phyloP scores from a whole-genome alignment of 768 basidiomycete genomes.

The Pleurotus ostreatus region DNA sequence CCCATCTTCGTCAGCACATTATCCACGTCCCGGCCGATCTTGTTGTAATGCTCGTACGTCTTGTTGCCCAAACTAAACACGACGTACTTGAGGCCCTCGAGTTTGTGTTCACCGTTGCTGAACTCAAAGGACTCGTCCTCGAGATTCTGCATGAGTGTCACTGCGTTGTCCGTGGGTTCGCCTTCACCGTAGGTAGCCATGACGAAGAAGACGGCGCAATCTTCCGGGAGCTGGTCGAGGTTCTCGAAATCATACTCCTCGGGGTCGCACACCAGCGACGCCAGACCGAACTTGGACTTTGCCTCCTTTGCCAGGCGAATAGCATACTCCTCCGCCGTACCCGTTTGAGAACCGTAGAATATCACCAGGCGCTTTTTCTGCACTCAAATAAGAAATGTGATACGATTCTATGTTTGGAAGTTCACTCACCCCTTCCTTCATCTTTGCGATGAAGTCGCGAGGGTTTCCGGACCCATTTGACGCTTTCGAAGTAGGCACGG shows the following conservation, averaged over 20 bases:
- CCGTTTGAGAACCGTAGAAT: slow-evolving; percentile 98
- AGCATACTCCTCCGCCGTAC: slow-evolving; percentile 97
- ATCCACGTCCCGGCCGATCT: slow-evolving; percentile 81
- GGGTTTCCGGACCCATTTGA: slow-evolving; percentile 78
- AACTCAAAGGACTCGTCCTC: slow-evolving; percentile 87
- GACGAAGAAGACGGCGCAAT: slow-evolving; percentile 88
- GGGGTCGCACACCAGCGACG: slow-evolving; percentile 95
- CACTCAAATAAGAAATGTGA: slow-evolving; percentile 4
- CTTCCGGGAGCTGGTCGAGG: slow-evolving; percentile 85
- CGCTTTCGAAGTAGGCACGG: slow-evolving; percentile 37
- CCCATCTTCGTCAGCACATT: slow-evolving; percentile 71
- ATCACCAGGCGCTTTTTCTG: slow-evolving; percentile 97
- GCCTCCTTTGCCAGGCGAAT: slow-evolving; percentile 97
- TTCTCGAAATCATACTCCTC: slow-evolving; percentile 99
- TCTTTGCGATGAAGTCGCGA: slow-evolving; percentile 91
- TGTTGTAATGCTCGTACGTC: slow-evolving; percentile 96
- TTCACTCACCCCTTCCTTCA: slow-evolving; percentile 82
- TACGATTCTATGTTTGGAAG: slow-evolving; percentile 7
- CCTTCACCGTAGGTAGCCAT: slow-evolving; percentile 99
- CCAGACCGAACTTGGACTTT: slow-evolving; percentile 92
- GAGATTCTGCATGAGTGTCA: slow-evolving; percentile 89
- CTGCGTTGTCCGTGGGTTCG: slow-evolving; percentile 97
- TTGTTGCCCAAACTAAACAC: slow-evolving; percentile 90
- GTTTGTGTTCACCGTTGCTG: slow-evolving; percentile 67
- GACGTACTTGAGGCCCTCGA: slow-evolving; percentile 90